phyloP scores from a whole-genome alignment of 2,329 filamentous ascomycete species.

The Acrocalymma vagum region DNA sequence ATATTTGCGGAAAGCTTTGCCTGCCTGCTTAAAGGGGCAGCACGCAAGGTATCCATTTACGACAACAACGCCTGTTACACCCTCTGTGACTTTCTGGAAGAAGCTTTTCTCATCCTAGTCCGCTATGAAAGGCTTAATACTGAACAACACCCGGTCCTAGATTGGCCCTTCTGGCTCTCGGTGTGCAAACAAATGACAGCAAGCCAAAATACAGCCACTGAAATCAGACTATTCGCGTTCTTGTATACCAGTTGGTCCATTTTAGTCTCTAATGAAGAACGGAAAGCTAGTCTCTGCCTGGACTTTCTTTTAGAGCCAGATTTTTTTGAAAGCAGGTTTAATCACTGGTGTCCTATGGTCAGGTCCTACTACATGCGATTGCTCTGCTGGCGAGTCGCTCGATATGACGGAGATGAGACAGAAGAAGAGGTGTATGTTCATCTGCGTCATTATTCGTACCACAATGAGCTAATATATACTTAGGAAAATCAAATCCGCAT shows the following conservation, averaged over 20 bases:
- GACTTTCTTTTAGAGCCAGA: constrained; percentile 78
- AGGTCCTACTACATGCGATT: constrained; percentile 91
- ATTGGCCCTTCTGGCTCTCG: constrained; percentile 87
- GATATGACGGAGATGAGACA: constrained; percentile 73
- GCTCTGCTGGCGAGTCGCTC: constrained; percentile 86
- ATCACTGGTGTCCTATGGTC: constrained; percentile 96
- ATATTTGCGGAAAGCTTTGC: constrained; percentile 82
- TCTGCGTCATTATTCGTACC: not conserved
- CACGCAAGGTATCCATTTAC: constrained; percentile 79
- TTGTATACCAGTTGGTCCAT: constrained; percentile 82
- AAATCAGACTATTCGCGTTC: constrained; percentile 84
- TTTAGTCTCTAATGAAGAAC: constrained; percentile 69
- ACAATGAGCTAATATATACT: constrained; percentile 21
- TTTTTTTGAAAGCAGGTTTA: constrained; percentile 83
- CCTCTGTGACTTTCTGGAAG: constrained; percentile 90
- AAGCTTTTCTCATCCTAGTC: constrained; percentile 73
- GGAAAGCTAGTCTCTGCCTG: constrained; percentile 75
- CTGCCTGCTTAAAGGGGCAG: constrained; percentile 74
- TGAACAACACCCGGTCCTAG: constrained; percentile 61
- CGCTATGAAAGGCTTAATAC: constrained; percentile 63
- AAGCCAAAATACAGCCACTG: constrained; percentile 88
- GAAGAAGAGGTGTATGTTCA: constrained; percentile 72
- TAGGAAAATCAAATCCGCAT: constrained; percentile 74
- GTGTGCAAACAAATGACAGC: constrained; percentile 81
- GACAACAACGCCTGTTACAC: constrained; percentile 87